Evolutionary conservation across 352 stramenopile species (phyloP).

Genomic region (Blastocystis sp.): DNA sequence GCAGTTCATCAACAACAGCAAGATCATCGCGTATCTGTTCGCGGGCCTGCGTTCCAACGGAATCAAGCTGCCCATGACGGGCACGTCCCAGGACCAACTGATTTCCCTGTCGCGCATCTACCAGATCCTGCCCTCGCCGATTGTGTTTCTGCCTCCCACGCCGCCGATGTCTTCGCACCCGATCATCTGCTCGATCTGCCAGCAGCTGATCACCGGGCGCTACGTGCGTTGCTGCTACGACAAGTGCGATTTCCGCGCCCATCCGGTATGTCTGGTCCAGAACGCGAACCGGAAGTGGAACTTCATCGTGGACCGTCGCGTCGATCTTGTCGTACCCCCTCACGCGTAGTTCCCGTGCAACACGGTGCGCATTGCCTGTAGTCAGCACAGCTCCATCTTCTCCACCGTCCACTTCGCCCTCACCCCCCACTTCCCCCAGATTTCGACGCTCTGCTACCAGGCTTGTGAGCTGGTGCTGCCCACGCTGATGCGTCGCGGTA

Average conservation of each 20-base stretch:
- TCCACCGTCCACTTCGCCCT: background rate
- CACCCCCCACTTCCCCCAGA: conserved; percentile 2
- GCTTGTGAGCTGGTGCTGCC: background rate
- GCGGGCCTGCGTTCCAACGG: background rate
- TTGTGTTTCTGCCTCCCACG: background rate
- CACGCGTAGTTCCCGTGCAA: conserved; percentile 13
- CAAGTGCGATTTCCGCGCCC: conserved; percentile 22
- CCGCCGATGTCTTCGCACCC: background rate
- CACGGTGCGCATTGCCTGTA: background rate
- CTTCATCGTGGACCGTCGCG: conserved; percentile 10
- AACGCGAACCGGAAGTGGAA: background rate
- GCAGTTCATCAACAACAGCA: conserved; percentile 42
- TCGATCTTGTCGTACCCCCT: background rate
- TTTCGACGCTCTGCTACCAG: background rate
- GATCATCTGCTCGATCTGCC: conserved; percentile 34
- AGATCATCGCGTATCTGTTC: conserved; percentile 20
- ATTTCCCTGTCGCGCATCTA: conserved; percentile 6
- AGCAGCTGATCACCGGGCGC: background rate
- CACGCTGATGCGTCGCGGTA: background rate
- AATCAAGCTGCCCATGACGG: background rate
- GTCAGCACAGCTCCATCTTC: background rate
- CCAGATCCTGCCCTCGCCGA: background rate
- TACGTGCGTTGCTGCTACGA: conserved; percentile 43
- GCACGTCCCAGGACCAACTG: background rate
- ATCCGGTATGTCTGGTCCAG: conserved; percentile 21